Base-by-base conservation (phyloP, 2,329 filamentous ascomycete genomes). In the Laburnicola sp. region DNA sequence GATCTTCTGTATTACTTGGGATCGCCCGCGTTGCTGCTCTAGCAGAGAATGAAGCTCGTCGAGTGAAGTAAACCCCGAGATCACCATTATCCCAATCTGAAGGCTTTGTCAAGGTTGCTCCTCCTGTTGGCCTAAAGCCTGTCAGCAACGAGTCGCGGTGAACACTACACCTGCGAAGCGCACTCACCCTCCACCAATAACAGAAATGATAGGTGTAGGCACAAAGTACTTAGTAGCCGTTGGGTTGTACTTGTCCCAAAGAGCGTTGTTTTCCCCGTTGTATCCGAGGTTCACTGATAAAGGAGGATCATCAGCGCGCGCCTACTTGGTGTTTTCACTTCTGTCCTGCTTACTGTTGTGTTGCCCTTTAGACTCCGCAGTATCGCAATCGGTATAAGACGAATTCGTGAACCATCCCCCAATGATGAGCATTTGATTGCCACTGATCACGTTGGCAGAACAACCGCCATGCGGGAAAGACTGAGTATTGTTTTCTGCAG, bases 341-440 rank as follows among this genome's bases (percentile, higher is more conserved):
- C 4, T 31, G 8, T 11, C 32, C 6, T 23, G n/a, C 43, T 38
- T 45, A 45, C 43, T 69, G 52, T 82, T 81, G 65, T 86, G 83
- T 8, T 78, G 78, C 3, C 80, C 83, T 74, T 78, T 82, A 23
- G 79, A 74, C 9, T 72, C 70, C 1, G 75, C 74, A n/a, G 73
- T 72, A 60, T 86, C 83, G 59, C 83, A 86, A 4, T 72, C 59
- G 31, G 76, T 68, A 8, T 64, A 70, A 6, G 74, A 45, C 25
- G 43, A 37, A 7, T 45, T 59, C 0, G 82, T 79, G 53, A 85
- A 84, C 39, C 76, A 78, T 16, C 85, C 85, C 22, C 85, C 84
- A 31, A 86, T 80, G 40, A 87, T 76, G 23, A 87, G 69, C 80
- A 87, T 86, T 65, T 87, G 84, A 3, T 78, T 75, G 39, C 74